Base-by-base conservation (phyloP, 2,329 filamentous ascomycete genomes). In the Fusarium dimerum region DNA sequence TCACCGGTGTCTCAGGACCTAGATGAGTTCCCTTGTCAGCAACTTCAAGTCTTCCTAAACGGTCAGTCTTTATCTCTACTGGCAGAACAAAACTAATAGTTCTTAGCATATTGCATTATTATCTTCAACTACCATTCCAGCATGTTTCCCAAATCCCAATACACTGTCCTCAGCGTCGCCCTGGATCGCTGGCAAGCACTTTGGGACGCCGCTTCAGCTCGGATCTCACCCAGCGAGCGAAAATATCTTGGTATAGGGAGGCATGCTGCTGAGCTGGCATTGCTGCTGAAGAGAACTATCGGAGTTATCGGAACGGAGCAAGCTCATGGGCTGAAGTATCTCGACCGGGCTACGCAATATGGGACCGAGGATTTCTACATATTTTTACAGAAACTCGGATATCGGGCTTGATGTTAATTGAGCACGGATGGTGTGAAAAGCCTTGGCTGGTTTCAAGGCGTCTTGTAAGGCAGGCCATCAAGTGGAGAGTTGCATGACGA, bases 101-200 rank as follows among this genome's bases (percentile, higher is more conserved):
- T 36, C 32, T 15, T 15, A 62, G 60, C 43, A 3, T 45, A 62
- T 3, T 13, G 39, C 4, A 39, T 16, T 0, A 26, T 59, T 2
- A 15, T 54, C 2, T 62, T 62, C 6, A 47, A 59, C 26, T 44
- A 47, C 6, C 59, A 51, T 5, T 50, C 43, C 6, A 48, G 56
- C 1, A 16, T 53, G 4, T 34, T 51, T 2, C 48, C 46, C 7
- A 6, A 11, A 1, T 43, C 32, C 1, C 44, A 45, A 11, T 32
- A 18, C 2, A 12, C 16, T 2, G 18, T 54, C 16, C 2, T 62
- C 0, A 16, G 57, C 0, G 41, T 47, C 3, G 50, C 50, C 2
- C 12, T 62, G 0, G 45, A 59, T n/a, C 57, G 60, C 17, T 62
- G 60, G 60, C 32, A 45, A 2, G 16, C 3, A 17, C 41, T 62